These are phyloP conservation scores for Myriosclerotinia duriaeana DNA, from an alignment of 2,329 filamentous ascomycete species.

Conservation along the genomic window DNA sequence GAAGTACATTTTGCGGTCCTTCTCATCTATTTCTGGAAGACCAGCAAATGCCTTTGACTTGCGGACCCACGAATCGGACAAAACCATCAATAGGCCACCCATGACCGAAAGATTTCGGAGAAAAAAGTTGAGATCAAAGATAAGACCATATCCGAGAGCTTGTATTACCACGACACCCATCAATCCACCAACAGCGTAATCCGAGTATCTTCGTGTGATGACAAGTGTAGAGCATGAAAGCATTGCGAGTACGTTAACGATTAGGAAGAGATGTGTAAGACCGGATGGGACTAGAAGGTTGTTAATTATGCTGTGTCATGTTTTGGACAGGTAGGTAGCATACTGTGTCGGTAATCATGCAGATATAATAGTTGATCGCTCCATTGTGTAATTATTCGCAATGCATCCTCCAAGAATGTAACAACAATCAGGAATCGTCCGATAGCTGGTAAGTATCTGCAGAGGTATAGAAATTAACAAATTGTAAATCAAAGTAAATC, in stretches of 20 bases:
- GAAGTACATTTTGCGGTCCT: slow-evolving; percentile 99
- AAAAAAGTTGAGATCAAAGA: slow-evolving; percentile 99
- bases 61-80: slow-evolving; percentile 96
- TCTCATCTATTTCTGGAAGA: slow-evolving; percentile 91
- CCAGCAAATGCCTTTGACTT: slow-evolving; percentile 97
- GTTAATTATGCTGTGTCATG: slow-evolving; percentile 23
- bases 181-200: slow-evolving; percentile 87
- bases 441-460: slow-evolving; percentile 87
- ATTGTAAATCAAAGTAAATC: neutral
- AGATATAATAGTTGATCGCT: slow-evolving; percentile 90
- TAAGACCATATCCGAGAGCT: slow-evolving; percentile 92
- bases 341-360: slow-evolving; percentile 90
- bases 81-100: slow-evolving; percentile 94
- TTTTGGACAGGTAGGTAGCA: slow-evolving; percentile 19
- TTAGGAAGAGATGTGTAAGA: slow-evolving; percentile 88
- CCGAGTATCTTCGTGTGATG: slow-evolving; percentile 88
- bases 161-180: slow-evolving; percentile 89
- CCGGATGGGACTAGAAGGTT: slow-evolving; percentile 70
- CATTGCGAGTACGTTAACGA: slow-evolving; percentile 90
- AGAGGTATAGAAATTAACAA: slow-evolving; percentile 30
- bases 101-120: slow-evolving; percentile 97
- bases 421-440: slow-evolving; percentile 97
- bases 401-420: slow-evolving; percentile 94
- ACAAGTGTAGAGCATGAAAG: slow-evolving; percentile 76
- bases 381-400: slow-evolving; percentile 98